phyloP scores from a whole-genome alignment of 2,329 filamentous ascomycete genomes.

The Nigrograna mackinnonii region DNA sequence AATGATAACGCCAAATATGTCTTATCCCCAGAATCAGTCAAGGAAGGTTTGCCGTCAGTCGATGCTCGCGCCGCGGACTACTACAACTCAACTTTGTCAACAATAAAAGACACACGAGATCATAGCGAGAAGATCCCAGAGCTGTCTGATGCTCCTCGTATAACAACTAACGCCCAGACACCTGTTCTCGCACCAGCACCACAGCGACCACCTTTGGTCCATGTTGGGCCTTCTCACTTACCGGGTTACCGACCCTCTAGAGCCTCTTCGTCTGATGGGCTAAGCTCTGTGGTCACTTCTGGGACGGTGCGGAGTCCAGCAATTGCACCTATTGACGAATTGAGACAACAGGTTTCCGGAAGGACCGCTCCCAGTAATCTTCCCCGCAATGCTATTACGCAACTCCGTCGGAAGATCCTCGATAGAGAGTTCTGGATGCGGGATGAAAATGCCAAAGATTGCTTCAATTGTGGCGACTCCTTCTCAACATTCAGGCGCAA shows the following conservation, averaged over 20 bases:
- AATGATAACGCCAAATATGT: slow-evolving; percentile 25
- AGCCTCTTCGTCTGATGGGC: slow-evolving; percentile 50
- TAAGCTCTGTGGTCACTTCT: slow-evolving; percentile 40
- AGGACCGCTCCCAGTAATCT: slow-evolving; percentile 40
- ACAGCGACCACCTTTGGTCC: slow-evolving; percentile 44
- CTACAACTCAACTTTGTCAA: slow-evolving; percentile 22
- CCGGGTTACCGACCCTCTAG: slow-evolving; percentile 51
- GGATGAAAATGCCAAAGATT: slow-evolving; percentile 97
- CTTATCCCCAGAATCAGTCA: slow-evolving; percentile 21
- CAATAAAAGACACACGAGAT: slow-evolving; percentile 20
- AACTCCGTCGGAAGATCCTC: slow-evolving; percentile 83
- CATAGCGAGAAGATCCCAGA: slow-evolving; percentile 27
- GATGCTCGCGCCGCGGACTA: slow-evolving; percentile 27
- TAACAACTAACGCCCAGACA: slow-evolving; percentile 22
- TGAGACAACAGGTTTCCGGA: slow-evolving; percentile 22
- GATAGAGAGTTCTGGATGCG: slow-evolving; percentile 99
- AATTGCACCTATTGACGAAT: slow-evolving; percentile 34
- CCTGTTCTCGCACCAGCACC: slow-evolving; percentile 29
- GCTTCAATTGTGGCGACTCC: slow-evolving; percentile 85
- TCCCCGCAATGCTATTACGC: slow-evolving; percentile 45
- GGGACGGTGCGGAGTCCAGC: slow-evolving; percentile 35
- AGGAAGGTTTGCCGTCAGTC: slow-evolving; percentile 22
- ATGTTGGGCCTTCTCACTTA: slow-evolving; percentile 51
- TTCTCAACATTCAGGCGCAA: slow-evolving; percentile 96
- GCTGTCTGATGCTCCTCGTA: slow-evolving; percentile 20